Percentiles rank a stretch among this genome's conserved stretches.
Conservation (phyloP, 345 rosid genomes). For the Physaria fendleri region DNA sequence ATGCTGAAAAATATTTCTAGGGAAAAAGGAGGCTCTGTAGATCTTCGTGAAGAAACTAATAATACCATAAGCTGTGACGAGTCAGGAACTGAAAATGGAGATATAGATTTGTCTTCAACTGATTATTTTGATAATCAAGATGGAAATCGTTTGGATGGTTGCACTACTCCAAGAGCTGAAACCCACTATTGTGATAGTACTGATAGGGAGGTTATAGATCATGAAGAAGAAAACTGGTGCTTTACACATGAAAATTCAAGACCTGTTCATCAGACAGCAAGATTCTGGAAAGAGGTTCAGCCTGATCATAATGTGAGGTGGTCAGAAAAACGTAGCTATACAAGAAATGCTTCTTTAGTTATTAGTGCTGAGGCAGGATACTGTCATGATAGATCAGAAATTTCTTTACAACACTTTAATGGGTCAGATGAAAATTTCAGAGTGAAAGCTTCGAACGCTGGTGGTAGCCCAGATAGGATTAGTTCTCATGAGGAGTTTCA, state of each 20-base stretch:
- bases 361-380: slow-evolving; percentile 47
- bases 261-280: slow-evolving; percentile 49
- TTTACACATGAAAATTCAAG: slow-evolving; percentile 43
- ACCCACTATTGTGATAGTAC: slow-evolving; percentile 35
- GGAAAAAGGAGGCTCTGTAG: slow-evolving; percentile 29
- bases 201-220: slow-evolving; percentile 26
- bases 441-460: slow-evolving; percentile 42
- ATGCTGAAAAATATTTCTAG: slow-evolving; percentile 9
- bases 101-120: slow-evolving; percentile 43
- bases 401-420: slow-evolving; percentile 40
- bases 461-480: slow-evolving; percentile 36
- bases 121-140: slow-evolving; percentile 48
- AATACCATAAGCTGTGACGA: slow-evolving; percentile 34
- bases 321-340: slow-evolving; percentile 41
- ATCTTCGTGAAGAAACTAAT: slow-evolving; percentile 41
- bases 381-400: slow-evolving; percentile 47
- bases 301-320: slow-evolving; percentile 47
- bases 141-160: slow-evolving; percentile 34
- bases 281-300: slow-evolving; percentile 45
- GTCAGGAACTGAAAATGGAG: slow-evolving; percentile 37
- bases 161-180: slow-evolving; percentile 31
- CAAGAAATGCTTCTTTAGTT: slow-evolving; percentile 39
- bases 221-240: slow-evolving; percentile 45
- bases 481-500: slow-evolving; percentile 50
- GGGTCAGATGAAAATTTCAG: slow-evolving; percentile 44